Evolutionary conservation across 2,329 filamentous ascomycete species (phyloP), one percentile per base, ranked within the genome.

Genomic region (Triangularia setosa): DNA sequence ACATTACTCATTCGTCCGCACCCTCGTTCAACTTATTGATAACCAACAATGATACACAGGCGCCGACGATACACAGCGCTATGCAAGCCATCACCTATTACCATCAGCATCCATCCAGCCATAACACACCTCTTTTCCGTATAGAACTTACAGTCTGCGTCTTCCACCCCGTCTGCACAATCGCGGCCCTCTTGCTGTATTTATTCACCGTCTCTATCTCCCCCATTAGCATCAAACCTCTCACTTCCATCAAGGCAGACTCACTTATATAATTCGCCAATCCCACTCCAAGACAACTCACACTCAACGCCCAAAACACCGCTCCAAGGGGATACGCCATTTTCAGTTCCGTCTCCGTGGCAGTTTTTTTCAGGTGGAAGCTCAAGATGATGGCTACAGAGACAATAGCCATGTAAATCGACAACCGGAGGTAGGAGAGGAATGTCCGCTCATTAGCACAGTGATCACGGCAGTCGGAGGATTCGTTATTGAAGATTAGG

Each of bases 131-230:
- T 8, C 11, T 7, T 12, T 18, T 40, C 21, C 48, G 25, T 18
- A 4, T 12, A 21, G 4, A 30, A 55, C 81, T 68, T 73, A 96
- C 90, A 52, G 89, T 76, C 75, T 98, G 93, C 40, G 95, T 98
- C 77, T 92, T 94, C 90, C 91, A 95, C 1, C 95, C 95, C 28
- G 88, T 90, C 79, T 99, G 95, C 44, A 99, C 95, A 68, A 98
- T 84, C 0, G 95, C 95, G 25, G 84, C 83, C 69, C 88, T 87
- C 44, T 85, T 83, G 70, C 90, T 90, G 75, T 97, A 99, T 74
- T 91, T 89, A 71, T 90, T 90, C 24, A 98, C 79, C 0, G 87
- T 89, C 71, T 87, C 84, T 86, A 12, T 6, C 21, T 7, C 28
- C 3, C n/a, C 2, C 35, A 24, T 21, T 6, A 48, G 33, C 24